Evolutionary conservation across 495 filamentous ascomycete species (phyloP).

Genomic region (Apodospora peruviana): DNA sequence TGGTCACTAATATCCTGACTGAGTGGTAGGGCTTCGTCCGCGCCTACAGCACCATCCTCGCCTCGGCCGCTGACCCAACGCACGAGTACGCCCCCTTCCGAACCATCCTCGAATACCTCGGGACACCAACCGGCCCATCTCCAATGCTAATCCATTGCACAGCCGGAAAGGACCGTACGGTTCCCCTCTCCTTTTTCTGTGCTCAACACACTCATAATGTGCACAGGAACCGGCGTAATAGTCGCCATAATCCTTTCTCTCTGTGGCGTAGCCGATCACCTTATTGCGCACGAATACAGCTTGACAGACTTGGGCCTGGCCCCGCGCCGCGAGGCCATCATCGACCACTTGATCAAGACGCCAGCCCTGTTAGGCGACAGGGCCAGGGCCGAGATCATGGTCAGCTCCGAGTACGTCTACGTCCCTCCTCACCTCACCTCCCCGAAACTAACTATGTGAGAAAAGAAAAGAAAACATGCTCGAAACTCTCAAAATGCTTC

Average conservation of each 20-base stretch:
- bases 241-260: constrained; percentile 54
- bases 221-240: constrained; percentile 53
- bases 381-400: constrained; percentile 44
- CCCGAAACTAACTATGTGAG: background rate
- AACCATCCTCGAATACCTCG: constrained; percentile 38
- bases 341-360: constrained; percentile 37
- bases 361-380: constrained; percentile 38
- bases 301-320: constrained; percentile 52
- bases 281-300: constrained; percentile 58
- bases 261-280: constrained; percentile 48
- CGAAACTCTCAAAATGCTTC: constrained; percentile 43
- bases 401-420: constrained; percentile 40
- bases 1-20: no score
- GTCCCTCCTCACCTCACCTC: background rate
- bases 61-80: constrained; percentile 24
- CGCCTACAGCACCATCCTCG: constrained; percentile 49
- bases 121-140: constrained; percentile 19
- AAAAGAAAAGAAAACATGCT: constrained; percentile 51
- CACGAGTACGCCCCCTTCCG: constrained; percentile 32
- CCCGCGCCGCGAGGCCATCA: constrained; percentile 34
- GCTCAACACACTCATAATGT: background rate
- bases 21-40: constrained; percentile 49
- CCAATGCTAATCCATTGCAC: constrained; percentile 30
- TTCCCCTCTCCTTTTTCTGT: constrained; percentile 34
- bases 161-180: constrained; percentile 33